These are phyloP conservation scores for Diaporthe citri DNA, from an alignment of 2,329 filamentous ascomycete genomes.

Conservation along the genomic window DNA sequence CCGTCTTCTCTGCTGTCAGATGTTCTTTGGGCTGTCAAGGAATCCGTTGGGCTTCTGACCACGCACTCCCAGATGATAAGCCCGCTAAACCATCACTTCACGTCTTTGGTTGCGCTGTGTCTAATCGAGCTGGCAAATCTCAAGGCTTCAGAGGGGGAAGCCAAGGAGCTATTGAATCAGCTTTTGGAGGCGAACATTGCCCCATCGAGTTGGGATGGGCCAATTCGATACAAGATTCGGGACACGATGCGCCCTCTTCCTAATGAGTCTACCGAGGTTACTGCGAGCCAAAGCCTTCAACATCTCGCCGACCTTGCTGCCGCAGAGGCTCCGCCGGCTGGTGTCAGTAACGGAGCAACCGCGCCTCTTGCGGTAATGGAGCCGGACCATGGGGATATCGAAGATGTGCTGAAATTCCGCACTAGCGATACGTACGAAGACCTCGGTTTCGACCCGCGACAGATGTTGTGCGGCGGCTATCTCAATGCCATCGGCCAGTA, in stretches of 20 bases:
- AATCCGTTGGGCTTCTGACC: constrained; percentile 70
- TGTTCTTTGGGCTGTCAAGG: constrained; percentile 70
- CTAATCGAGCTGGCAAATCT: constrained; percentile 70
- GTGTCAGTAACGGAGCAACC: constrained; percentile 41
- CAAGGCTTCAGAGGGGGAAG: constrained; percentile 69
- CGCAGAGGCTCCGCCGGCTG: constrained; percentile 48
- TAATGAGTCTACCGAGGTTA: constrained; percentile 54
- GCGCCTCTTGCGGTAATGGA: neutral
- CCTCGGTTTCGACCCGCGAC: constrained; percentile 56
- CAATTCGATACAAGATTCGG: constrained; percentile 65
- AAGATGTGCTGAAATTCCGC: constrained; percentile 35
- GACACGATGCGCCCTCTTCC: constrained; percentile 54
- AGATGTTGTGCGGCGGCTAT: constrained; percentile 55
- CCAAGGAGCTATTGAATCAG: constrained; percentile 65
- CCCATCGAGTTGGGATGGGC: constrained; percentile 68
- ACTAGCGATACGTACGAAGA: constrained; percentile 53
- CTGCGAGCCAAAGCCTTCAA: constrained; percentile 68
- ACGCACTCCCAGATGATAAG: constrained; percentile 67
- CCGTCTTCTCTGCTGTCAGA: constrained; percentile 67
- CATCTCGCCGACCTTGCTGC: constrained; percentile 70
- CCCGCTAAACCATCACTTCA: constrained; percentile 77
- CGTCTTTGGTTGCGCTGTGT: constrained; percentile 69
- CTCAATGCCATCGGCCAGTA: constrained; percentile 44
- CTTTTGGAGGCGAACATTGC: constrained; percentile 66
- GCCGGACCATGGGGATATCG: constrained; percentile 2